These are phyloP conservation scores for Phyllosticta citribraziliensis DNA, from an alignment of 2,329 filamentous ascomycete species.

Conservation along the genomic window DNA sequence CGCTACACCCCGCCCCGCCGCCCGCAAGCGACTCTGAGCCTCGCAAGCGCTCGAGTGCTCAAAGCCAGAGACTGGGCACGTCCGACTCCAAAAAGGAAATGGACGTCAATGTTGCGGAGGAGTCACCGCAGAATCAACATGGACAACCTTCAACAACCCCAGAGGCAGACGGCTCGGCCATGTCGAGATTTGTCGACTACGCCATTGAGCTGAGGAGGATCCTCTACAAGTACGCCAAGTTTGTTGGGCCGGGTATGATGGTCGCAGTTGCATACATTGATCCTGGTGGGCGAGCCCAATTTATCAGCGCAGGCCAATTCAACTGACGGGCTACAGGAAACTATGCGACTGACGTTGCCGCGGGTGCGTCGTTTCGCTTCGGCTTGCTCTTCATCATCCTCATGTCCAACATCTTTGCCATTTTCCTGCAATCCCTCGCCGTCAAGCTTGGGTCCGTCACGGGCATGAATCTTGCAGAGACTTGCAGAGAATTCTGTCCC, in stretches of 20 bases:
- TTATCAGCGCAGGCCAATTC: not conserved
- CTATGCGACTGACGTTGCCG: slow-evolving; percentile 60
- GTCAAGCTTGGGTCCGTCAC: slow-evolving; percentile 48
- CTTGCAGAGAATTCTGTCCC: slow-evolving; percentile 40
- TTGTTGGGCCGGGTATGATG: slow-evolving; percentile 61
- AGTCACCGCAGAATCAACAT: slow-evolving; percentile 1
- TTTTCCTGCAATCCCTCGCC: slow-evolving; percentile 58
- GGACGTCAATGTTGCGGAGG: slow-evolving; percentile 10
- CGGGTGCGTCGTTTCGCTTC: slow-evolving; percentile 57
- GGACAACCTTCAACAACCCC: not conserved
- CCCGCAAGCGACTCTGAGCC: not conserved
- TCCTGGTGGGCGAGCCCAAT: slow-evolving; percentile 24
- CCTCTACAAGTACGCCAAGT: slow-evolving; percentile 42
- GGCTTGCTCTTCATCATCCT: slow-evolving; percentile 58
- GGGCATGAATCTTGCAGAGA: slow-evolving; percentile 40
- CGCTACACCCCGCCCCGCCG: not conserved
- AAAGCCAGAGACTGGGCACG: not conserved
- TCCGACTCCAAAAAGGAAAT: not conserved
- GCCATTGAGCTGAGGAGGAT: slow-evolving; percentile 11
- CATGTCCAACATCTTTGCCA: slow-evolving; percentile 60
- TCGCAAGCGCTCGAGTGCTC: not conserved
- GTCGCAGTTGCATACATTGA: slow-evolving; percentile 42
- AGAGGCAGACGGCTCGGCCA: not conserved
- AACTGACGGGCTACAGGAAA: slow-evolving; percentile 42
- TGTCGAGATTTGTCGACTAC: not conserved